These are phyloP conservation scores for Clitoria ternatea DNA, from an alignment of 306 rosid species.

Conservation along the genomic window DNA sequence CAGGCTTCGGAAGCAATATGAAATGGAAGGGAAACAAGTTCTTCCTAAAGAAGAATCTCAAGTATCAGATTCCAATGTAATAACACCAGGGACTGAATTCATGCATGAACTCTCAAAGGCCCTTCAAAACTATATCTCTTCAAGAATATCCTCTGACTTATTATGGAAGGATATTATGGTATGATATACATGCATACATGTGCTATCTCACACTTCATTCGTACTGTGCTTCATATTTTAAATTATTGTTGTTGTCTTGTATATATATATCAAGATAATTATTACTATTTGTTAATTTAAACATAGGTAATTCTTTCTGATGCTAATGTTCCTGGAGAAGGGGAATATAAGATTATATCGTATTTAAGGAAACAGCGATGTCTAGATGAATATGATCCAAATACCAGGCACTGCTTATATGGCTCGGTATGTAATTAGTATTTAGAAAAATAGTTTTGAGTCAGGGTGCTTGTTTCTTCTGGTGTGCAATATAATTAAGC, in stretches of 20 bases:
- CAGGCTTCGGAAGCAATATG: constrained; percentile 24
- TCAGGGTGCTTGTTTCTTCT: not conserved
- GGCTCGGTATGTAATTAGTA: constrained; percentile 37
- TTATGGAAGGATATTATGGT: constrained; percentile 50
- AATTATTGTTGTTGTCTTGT: not conserved
- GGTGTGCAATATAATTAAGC: not conserved
- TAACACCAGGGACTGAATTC: constrained; percentile 64
- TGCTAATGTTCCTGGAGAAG: constrained; percentile 72
- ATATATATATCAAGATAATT: not conserved
- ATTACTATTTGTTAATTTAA: not conserved
- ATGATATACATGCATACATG: not conserved
- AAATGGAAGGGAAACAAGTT: constrained; percentile 48
- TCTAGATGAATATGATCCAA: constrained; percentile 40
- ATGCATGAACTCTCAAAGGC: constrained; percentile 50
- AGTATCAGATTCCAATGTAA: constrained; percentile 39
- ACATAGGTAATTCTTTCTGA: constrained; percentile 53
- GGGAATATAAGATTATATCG: constrained; percentile 56
- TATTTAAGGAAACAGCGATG: constrained; percentile 41
- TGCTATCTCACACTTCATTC: not conserved
- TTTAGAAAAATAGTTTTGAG: not conserved
- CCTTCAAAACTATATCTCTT: constrained; percentile 24
- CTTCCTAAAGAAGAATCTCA: constrained; percentile 37
- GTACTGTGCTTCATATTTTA: not conserved
- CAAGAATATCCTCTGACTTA: constrained; percentile 14
- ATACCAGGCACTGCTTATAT: constrained; percentile 51